phyloP scores from a whole-genome alignment of 1,284 basidiomycete genomes.

The Apiotrichum gamsii region DNA sequence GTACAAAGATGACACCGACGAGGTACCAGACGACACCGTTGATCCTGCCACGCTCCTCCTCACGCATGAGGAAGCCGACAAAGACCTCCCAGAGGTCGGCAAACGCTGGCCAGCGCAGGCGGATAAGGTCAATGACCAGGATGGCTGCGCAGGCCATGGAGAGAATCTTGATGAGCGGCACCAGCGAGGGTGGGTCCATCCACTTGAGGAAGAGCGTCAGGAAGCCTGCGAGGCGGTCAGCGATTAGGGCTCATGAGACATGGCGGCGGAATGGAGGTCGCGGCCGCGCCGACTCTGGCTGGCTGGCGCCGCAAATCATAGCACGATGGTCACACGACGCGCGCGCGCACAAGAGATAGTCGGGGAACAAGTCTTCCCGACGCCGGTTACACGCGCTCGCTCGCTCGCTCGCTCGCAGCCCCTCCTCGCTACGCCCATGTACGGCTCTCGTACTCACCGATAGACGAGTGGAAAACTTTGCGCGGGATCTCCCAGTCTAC shows the following conservation, averaged over 20 bases:
- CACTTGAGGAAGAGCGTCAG: conserved; percentile 65
- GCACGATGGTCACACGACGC: too few relatives aligned
- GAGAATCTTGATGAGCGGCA: conserved; percentile 60
- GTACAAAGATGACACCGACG: conserved; percentile 75
- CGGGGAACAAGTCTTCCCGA: too few relatives aligned
- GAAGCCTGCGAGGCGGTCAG: conserved; percentile 76
- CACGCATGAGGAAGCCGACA: conserved; percentile 88
- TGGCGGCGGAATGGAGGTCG: too few relatives aligned
- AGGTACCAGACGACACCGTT: conserved; percentile 97
- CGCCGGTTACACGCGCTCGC: too few relatives aligned
- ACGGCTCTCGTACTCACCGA: conserved; percentile 57
- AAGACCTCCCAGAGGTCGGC: conserved; percentile 67
- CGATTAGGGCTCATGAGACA: conserved; percentile 1
- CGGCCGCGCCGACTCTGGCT: too few relatives aligned
- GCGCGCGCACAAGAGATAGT: too few relatives aligned
- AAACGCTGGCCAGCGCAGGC: conserved; percentile 64
- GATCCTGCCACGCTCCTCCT: conserved; percentile 73
- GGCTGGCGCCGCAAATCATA: too few relatives aligned
- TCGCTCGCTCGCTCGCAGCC: too few relatives aligned
- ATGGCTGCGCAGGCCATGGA: conserved; percentile 65
- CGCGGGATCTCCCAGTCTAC: conserved; percentile 73
- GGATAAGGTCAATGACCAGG: conserved; percentile 67
- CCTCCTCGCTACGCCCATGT: too few relatives aligned
- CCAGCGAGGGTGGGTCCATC: conserved; percentile 45
- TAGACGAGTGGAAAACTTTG: conserved; percentile 83